phyloP scores from a whole-genome alignment of 2,329 filamentous ascomycete genomes.

The Fusarium mangiferae region DNA sequence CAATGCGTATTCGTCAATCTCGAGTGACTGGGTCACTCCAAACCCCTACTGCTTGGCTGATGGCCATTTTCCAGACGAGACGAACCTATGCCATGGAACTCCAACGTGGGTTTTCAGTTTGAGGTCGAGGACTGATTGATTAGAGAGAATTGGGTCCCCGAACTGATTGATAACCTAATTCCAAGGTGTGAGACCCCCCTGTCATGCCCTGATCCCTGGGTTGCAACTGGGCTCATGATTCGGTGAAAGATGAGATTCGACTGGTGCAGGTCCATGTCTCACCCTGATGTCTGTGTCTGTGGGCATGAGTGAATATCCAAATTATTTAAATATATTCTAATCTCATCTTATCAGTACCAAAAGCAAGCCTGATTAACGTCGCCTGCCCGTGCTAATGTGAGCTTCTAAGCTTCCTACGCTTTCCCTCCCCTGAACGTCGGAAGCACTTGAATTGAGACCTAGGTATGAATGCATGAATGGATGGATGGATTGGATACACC shows the following conservation, averaged over 20 bases:
- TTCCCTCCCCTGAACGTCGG: neutral
- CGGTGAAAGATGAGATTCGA: neutral
- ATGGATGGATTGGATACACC: neutral
- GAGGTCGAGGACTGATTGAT: slow-evolving; percentile 25
- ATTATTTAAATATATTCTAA: neutral
- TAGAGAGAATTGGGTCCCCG: slow-evolving; percentile 17
- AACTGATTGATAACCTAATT: slow-evolving; percentile 45
- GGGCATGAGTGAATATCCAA: neutral
- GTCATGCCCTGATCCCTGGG: slow-evolving; percentile 10
- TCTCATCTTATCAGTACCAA: neutral
- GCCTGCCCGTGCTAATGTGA: neutral
- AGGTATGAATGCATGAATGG: neutral
- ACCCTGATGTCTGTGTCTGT: neutral
- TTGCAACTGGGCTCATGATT: neutral
- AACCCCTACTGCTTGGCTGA: neutral
- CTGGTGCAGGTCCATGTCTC: neutral
- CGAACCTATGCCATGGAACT: neutral
- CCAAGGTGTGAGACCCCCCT: slow-evolving; percentile 14
- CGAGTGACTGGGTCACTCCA: neutral
- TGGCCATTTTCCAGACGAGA: neutral
- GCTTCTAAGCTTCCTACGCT: no score
- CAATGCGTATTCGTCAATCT: neutral
- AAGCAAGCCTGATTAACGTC: neutral
- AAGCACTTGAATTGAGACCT: neutral
- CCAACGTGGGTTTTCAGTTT: neutral